Base-by-base conservation (phyloP, 2,329 filamentous ascomycete species). In the Cytospora schulzeri region DNA sequence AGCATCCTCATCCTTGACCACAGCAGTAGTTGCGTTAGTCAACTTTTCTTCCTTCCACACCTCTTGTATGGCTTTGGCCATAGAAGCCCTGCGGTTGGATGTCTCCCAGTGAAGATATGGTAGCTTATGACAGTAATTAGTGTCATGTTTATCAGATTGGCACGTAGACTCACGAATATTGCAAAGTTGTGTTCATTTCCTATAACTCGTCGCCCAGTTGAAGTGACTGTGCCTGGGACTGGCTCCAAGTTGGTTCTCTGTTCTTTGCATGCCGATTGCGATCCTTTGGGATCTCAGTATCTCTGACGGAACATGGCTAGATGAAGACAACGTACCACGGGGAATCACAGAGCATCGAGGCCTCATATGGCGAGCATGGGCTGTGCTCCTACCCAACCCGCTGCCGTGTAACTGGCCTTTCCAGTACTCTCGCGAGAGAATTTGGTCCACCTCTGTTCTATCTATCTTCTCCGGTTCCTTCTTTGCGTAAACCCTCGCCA, bases 91-190 rank as follows among this genome's bases (percentile, higher is more conserved):
- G 2, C 63, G 63, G 15, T 4, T 14, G 7, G 28, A 48, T 0
- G 52, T 62, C 58, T 65, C 63, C 63, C 63, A 65, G 15, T 65
- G 63, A 17, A 65, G 15, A 22, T 65, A 65, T 22, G 63, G 63
- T 33, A 65, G 31, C 63, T 65, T 3, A n/a, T n/a, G 2, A n/a
- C 7, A 29, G 2, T 9, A 1, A 29, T 60, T 2, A 60, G 35
- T 28, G 4, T 3, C 19, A 2, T 12, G 0, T 14, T n/a, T 28
- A 2, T n/a, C 45, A 12, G 3, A 45, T 2, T 14, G 29, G n/a
- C 24, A 31, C n/a, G 4, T 5, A 24, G 14, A 31, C 58, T 24
- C 6, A 60, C 58, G 29, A 60, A 60, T 54, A 60, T 24, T 8
- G 50, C 58, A n/a, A 60, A 33, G 8, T 48, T 24, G 8, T 9